Percentiles rank a stretch among this genome's conserved stretches.
Evolutionary conservation across 2,329 filamentous ascomycete genomes (phyloP).

Genomic region (Orbilia blumenaviensis): DNA sequence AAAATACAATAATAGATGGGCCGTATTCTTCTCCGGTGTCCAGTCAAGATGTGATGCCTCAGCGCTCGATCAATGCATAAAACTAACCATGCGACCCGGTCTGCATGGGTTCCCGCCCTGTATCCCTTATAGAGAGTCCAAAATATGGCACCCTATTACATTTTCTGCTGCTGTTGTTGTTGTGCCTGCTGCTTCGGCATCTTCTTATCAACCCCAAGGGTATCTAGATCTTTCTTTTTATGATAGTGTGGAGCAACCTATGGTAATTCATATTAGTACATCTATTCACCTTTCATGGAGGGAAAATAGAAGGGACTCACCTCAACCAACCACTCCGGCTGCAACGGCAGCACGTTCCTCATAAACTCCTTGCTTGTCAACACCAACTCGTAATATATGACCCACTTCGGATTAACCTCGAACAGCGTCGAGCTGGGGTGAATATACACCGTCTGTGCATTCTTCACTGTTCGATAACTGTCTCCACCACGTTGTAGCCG

Average conservation of each 20-base stretch:
- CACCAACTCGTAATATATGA: constrained; percentile 86
- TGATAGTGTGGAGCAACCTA: constrained; percentile 88
- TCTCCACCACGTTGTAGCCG: constrained; percentile 83
- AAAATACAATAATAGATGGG: not conserved
- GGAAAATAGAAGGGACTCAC: constrained; percentile 9
- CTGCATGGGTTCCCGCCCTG: not conserved
- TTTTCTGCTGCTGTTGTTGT: constrained; percentile 24
- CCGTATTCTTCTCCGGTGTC: not conserved
- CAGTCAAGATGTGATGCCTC: not conserved
- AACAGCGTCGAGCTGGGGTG: constrained; percentile 87
- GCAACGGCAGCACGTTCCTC: constrained; percentile 83
- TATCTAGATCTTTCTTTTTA: constrained; percentile 88
- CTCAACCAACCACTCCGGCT: constrained; percentile 84
- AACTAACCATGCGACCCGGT: not conserved
- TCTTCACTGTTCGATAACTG: constrained; percentile 90
- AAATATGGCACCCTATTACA: not conserved
- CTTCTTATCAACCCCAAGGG: constrained; percentile 78
- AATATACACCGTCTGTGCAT: constrained; percentile 85
- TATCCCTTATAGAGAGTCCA: not conserved
- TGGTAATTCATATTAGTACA: constrained; percentile 17
- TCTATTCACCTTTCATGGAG: not conserved
- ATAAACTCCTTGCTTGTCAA: constrained; percentile 92
- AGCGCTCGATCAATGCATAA: not conserved
- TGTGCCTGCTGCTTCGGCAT: constrained; percentile 67
- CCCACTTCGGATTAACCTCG: constrained; percentile 81